Evolutionary conservation across 106 monocot species (phyloP).

Genomic region (Allium sativum): DNA sequence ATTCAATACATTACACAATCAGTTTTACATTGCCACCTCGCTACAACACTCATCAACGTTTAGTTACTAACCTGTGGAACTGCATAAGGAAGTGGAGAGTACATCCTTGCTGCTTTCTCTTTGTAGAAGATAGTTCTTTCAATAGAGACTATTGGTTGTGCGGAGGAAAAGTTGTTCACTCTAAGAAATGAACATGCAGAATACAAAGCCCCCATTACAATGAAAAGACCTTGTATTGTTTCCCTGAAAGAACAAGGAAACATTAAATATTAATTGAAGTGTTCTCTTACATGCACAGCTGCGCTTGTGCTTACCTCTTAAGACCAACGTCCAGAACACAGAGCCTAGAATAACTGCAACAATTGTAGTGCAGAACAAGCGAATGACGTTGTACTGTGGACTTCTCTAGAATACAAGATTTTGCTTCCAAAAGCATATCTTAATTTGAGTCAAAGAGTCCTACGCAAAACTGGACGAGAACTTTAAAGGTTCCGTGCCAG

Average conservation of each 20-base stretch:
- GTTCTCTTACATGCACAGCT: too few relatives aligned
- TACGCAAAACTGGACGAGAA: slow-evolving; percentile 34
- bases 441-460: slow-evolving; percentile 27
- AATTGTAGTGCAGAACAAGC: slow-evolving; percentile 33
- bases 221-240: background rate
- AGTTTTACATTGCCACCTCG: too few relatives aligned
- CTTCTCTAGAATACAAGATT: slow-evolving; percentile 26
- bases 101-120: slow-evolving; percentile 48
- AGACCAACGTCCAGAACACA: slow-evolving; percentile 34
- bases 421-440: slow-evolving; percentile 23
- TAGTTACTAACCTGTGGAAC: too few relatives aligned
- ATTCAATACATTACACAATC: too few relatives aligned
- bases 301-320: slow-evolving; percentile 15
- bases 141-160: slow-evolving; percentile 46
- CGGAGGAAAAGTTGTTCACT: slow-evolving; percentile 33
- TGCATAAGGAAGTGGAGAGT: too few relatives aligned
- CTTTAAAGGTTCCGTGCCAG: slow-evolving; percentile 29
- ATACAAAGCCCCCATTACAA: slow-evolving; percentile 33
- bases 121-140: slow-evolving; percentile 64
- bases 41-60: too few relatives aligned
- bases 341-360: slow-evolving; percentile 33
- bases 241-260: background rate
- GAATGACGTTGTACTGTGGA: slow-evolving; percentile 41
- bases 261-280: background rate
- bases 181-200: slow-evolving; percentile 57